Evolutionary conservation across 2,329 filamentous ascomycete genomes (phyloP), one percentile per base, ranked within the genome.

Genomic region (Septoria linicola): DNA sequence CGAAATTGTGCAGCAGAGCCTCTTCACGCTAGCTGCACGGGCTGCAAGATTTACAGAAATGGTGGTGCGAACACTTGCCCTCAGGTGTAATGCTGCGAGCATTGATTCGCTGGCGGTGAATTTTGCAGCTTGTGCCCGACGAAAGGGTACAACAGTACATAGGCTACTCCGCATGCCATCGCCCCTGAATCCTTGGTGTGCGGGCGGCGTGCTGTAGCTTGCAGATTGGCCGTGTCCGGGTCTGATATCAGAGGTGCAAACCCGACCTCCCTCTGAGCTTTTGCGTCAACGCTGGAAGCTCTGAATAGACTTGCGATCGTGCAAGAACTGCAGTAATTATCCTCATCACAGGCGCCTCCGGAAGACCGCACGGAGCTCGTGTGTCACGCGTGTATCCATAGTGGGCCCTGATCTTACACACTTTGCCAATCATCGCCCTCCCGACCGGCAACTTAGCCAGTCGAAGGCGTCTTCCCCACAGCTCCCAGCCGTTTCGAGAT

Each of bases 371-470:
- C n/a, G 25, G 41, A 43, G 40, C 40, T 43, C 43, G 49, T 46
- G 51, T 44, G 44, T 46, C 43, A 51, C 56, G 52, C 54, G 51
- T 48, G 45, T 50, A 49, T 48, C 49, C 34, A 32, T 37, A 31
- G 50, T 43, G 50, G 25, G 40, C 51, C 50, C 47, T 39, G 43
- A 42, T 47, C 51, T 36, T 40, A 40, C 49, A 46, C 49, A 51
- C 52, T 52, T 58, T 51, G 55, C 55, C 55, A 58, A 58, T 55
- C 55, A 55, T 49, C 50, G 49, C 51, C 50, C 25, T 39, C 41
- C 50, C 49, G 41, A 45, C 47, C 37, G 49, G 37, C 48, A 55
- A 49, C 49, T 52, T 53, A 44, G 51, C 43, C 49, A 23, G 53
- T 30, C 49, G 17, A 39, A 36, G 50, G 43, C 50, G 50, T 41